Base-by-base conservation (phyloP, 768 basidiomycete genomes). In the Glaciozyma antarctica region DNA sequence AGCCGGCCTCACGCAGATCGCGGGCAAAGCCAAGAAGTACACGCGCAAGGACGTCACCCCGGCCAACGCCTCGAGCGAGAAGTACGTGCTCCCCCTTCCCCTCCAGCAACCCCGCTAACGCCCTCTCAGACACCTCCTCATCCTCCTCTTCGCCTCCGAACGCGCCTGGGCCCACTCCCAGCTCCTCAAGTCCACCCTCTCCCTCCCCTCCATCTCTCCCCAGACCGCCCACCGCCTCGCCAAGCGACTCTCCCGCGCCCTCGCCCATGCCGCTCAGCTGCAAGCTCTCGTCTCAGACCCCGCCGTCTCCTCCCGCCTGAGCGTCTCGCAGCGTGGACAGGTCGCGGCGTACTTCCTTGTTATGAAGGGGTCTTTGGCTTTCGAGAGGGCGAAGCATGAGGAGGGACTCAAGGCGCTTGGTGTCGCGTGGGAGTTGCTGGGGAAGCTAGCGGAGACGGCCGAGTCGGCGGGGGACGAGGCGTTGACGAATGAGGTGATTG, bases 101-200 rank as follows among this genome's bases (percentile, higher is more conserved):
- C 24, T 57, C 22, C 58, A 34, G 22, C 41, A 16, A 38, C 10
- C 41, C 24, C 56, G 9, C 28, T 19, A 26, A 54, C 54, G 43
- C 47, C 55, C 41, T 19, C 28, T 38, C 55, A 77, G 63, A 52
- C 60, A 32, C 72, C 81, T 93, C 8, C 86, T 93, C 71, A 81
- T 95, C 16, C 78, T 92, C 54, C 81, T 97, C 13, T 86, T 92
- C 73, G 90, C 95, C 75, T 84, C 90, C 13, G 94, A 98, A 75
- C 85, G 94, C 52, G 88, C 90, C 38, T 91, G 91, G 85, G 85
- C 88, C 1, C 85, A 91, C 76, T 85, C 91, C 7, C 89, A 93
- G 75, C 88, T 89, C 60, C 83, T 93, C 52, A 75, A 24, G 74
- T 80, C n/a, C 76, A 81, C 59, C 81, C 82, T 59, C 32, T 78